phyloP scores from a whole-genome alignment of 2,329 filamentous ascomycete species.

The Tolypocladium album region DNA sequence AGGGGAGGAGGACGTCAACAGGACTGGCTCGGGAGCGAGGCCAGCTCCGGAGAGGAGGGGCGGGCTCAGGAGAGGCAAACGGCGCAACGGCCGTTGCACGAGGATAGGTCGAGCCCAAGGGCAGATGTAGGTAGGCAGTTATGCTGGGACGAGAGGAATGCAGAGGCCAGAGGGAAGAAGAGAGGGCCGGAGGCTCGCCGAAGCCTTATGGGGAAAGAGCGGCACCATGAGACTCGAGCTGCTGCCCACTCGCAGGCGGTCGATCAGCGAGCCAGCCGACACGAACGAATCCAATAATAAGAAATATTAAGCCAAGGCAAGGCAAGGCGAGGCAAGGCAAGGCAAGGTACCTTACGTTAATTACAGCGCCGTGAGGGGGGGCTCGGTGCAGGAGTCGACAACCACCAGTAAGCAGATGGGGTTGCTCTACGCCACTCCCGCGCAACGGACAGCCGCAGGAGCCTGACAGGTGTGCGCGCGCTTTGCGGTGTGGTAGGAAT shows the following conservation, averaged over 20 bases:
- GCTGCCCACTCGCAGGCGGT: neutral
- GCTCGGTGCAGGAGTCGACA: neutral
- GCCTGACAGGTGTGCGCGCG: neutral
- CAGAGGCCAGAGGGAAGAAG: neutral
- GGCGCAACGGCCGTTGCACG: neutral
- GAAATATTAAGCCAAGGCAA: neutral
- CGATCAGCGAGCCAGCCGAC: neutral
- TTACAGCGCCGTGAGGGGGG: neutral
- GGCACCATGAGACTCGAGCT: neutral
- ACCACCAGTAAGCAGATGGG: neutral
- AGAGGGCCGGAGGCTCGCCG: neutral
- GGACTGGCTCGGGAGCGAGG: neutral
- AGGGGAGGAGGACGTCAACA: neutral
- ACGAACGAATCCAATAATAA: neutral
- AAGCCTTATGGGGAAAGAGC: neutral
- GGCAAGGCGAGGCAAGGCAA: too few relatives aligned
- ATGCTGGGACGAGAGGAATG: neutral
- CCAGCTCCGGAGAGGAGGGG: neutral
- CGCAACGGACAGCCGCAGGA: neutral
- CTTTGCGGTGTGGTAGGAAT: neutral
- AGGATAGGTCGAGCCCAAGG: neutral
- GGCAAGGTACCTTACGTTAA: neutral
- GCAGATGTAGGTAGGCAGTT: too few relatives aligned
- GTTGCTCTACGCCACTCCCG: neutral
- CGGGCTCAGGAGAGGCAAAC: neutral